phyloP scores from a whole-genome alignment of 2,329 filamentous ascomycete species.

The Hypoxylon sp. region DNA sequence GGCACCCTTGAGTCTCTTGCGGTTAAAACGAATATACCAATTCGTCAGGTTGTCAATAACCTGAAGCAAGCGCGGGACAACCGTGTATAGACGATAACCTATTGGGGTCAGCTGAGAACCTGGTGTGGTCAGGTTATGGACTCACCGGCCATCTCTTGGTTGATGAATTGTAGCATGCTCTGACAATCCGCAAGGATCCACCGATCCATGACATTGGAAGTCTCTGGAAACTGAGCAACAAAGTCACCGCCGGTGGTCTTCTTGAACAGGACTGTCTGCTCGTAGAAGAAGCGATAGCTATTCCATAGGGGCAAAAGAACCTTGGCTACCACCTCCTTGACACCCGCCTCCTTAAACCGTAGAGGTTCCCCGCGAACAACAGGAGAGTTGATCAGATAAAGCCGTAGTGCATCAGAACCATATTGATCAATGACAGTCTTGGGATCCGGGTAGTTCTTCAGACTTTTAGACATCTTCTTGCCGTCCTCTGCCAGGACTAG shows the following conservation, averaged over 20 bases:
- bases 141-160: constrained; percentile 88
- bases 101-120: constrained; percentile 34
- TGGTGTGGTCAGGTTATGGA: constrained; percentile 37
- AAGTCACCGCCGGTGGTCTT: constrained; percentile 85
- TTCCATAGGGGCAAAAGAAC: constrained; percentile 95
- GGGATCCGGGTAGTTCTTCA: constrained; percentile 97
- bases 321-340: constrained; percentile 94
- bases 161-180: constrained; percentile 90
- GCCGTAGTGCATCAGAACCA: constrained; percentile 89
- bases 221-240: constrained; percentile 77
- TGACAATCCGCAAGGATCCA: constrained; percentile 97
- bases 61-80: constrained; percentile 84
- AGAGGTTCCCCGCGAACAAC: constrained; percentile 93
- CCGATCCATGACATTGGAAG: constrained; percentile 92
- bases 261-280: constrained; percentile 86
- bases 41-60: constrained; percentile 97
- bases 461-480: constrained; percentile 98
- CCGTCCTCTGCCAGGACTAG: constrained; percentile 94
- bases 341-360: constrained; percentile 89
- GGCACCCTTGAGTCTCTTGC: constrained; percentile 80
- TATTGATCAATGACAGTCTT: constrained; percentile 85
- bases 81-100: constrained; percentile 87
- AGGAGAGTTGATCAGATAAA: constrained; percentile 98
- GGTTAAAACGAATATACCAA: constrained; percentile 49
- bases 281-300: constrained; percentile 96